These are phyloP conservation scores for Chaetomium strumarium DNA, from an alignment of 2,329 filamentous ascomycete species.

Conservation along the genomic window DNA sequence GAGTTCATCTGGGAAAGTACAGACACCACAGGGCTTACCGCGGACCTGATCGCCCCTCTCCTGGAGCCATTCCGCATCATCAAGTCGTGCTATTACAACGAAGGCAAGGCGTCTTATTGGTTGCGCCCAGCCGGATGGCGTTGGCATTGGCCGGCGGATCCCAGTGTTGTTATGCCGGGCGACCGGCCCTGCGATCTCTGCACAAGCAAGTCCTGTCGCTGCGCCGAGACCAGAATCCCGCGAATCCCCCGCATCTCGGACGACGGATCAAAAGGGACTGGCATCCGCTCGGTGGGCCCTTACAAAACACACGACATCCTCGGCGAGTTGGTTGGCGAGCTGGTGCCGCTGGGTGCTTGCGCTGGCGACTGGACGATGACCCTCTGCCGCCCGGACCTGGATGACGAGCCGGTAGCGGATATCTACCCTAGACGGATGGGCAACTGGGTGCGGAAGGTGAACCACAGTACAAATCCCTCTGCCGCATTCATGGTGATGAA, in stretches of 20 bases:
- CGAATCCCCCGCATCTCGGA: constrained; percentile 19
- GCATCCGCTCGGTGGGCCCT: constrained; percentile 17
- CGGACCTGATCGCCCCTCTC: constrained; percentile 16
- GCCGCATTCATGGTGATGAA: constrained; percentile 19
- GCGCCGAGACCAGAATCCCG: constrained; percentile 12
- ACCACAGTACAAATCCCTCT: constrained; percentile 15
- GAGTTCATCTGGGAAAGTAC: constrained; percentile 23
- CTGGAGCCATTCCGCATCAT: constrained; percentile 18
- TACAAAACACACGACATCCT: constrained; percentile 15
- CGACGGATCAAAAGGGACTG: constrained; percentile 17
- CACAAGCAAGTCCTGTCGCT: constrained; percentile 17
- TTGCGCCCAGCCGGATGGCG: constrained; percentile 14
- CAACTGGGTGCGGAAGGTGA: constrained; percentile 25
- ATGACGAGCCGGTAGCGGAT: constrained; percentile 20
- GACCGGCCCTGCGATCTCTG: constrained; percentile 19
- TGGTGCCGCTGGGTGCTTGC: constrained; percentile 17
- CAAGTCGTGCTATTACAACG: constrained; percentile 16
- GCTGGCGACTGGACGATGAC: constrained; percentile 19
- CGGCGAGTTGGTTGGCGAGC: constrained; percentile 22
- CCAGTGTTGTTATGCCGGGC: constrained; percentile 9
- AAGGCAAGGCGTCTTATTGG: constrained; percentile 9
- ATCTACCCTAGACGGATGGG: constrained; percentile 22
- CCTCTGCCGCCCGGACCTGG: constrained; percentile 20
- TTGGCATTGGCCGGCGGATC: constrained; percentile 23
- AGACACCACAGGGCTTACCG: constrained; percentile 11